Evolutionary conservation across 1,284 basidiomycete genomes (phyloP), one percentile per base, ranked within the genome.

Genomic region (Ustilago hordei): DNA sequence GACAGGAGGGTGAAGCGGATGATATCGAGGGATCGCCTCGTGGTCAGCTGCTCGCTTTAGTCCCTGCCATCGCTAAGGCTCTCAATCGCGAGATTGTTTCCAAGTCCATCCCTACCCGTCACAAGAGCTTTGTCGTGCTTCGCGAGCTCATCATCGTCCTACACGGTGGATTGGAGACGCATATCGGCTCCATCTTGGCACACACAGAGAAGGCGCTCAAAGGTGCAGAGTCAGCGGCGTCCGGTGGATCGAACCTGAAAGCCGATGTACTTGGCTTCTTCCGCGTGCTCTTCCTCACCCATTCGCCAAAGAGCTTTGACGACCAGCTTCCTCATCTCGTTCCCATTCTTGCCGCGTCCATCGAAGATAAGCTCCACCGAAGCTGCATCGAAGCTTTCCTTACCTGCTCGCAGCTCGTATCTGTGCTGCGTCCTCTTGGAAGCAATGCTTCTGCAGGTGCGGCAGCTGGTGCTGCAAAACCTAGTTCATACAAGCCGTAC

Each of bases 51-150:
- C 63, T 90, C 62, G 84, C 89, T 0, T 93, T 95, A 78, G 91
- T 95, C 3, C 92, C 93, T 4, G 87, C 90, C 0, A 88, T 98
- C 45, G 90, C 93, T 13, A 95, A 94, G 85, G 91, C 91, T 4
- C 89, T 96, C 17, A 89, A 95, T 53, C 92, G 91, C 84, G 95
- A 98, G 86, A 89, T 98, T 61, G 91, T 92, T 69, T 91, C 91
- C 6, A 97, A 95, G 87, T 93, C 93, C 0, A 89, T 94, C n/a
- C 86, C 90, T 1, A 93, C 93, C 0, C 90, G 95, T 5, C 94
- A 96, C 82, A 91, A 94, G 50, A 93, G 93, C 15, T 96, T 97
- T 82, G 88, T 89, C 34, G 89, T 98, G 17, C 88, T 98, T 7
- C 89, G 92, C 55, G 90, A 92, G 31, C 88, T 98, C 36, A 89